Evolutionary conservation across 305 asterid species (phyloP).

Genomic region (Fraxinus angustifolia): DNA sequence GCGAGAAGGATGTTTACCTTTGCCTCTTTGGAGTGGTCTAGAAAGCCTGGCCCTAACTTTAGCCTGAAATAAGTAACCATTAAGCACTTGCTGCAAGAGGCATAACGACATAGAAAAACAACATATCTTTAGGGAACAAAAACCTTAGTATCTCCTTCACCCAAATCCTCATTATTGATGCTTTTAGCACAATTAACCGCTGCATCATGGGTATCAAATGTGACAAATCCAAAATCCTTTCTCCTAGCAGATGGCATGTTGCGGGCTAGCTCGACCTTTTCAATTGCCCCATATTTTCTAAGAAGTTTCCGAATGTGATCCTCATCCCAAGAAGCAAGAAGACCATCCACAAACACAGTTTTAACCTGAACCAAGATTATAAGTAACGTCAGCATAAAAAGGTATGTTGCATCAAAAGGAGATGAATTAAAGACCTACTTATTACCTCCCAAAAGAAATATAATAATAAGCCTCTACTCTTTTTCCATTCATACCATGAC

Average conservation of each 20-base stretch:
- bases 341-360: slow-evolving; percentile 95
- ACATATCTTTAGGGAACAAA: slow-evolving; percentile 11
- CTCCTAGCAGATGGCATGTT: slow-evolving; percentile 98
- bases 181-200: slow-evolving; percentile 89
- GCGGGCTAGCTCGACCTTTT: slow-evolving; percentile 92
- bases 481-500: not conserved
- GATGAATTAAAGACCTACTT: not conserved
- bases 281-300: slow-evolving; percentile 66
- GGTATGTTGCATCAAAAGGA: not conserved
- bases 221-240: slow-evolving; percentile 93
- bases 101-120: not conserved
- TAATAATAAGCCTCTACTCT: not conserved
- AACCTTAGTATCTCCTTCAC: slow-evolving; percentile 87
- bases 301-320: slow-evolving; percentile 63
- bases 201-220: slow-evolving; percentile 82
- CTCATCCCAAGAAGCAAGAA: slow-evolving; percentile 90
- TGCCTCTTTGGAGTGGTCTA: slow-evolving; percentile 93
- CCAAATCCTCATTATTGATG: slow-evolving; percentile 87
- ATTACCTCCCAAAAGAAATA: not conserved
- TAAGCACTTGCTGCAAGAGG: slow-evolving; percentile 15
- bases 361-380: slow-evolving; percentile 58
- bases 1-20: slow-evolving; percentile 71
- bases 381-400: not conserved
- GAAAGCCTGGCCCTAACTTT: slow-evolving; percentile 97
- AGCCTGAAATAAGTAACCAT: slow-evolving; percentile 50